Evolutionary conservation across 2,329 filamentous ascomycete species (phyloP), one percentile per base, ranked within the genome.

Genomic region (Fonsecaea nubica): DNA sequence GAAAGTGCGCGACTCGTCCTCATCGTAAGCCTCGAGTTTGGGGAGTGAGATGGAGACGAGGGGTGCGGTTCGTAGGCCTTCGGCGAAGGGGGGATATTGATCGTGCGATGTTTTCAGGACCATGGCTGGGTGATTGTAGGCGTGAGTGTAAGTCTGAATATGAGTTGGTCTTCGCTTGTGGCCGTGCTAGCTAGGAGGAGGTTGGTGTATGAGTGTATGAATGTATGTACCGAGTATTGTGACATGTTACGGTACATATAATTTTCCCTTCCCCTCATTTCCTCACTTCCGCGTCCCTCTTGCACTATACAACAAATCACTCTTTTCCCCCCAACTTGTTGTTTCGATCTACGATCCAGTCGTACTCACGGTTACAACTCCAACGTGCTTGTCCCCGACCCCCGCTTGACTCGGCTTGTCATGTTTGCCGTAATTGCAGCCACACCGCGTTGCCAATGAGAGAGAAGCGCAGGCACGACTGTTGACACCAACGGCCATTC

Each of bases 1-100:
- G 33, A 61, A 61, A n/a, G 15, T 32, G 18, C 33, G 42, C 33
- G 58, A 61, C 58, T 61, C 58, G 2, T 4, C 45, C 10, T 15
- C 58, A 38, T 61, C 58, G 15, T 40, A 7, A 45, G 58, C 45
- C 21, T 61, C 58, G 2, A 61, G 58, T 32, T 61, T 61, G 18
- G n/a, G 35, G 15, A 61, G 58, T 15, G 58, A 61, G 32, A 61
- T 61, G 13, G 58, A 61, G 13, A 61, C 58, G 4, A 61, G 58
- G 2, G 58, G 58, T 25, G 58, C 58, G 18, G 58, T 61, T 38
- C 42, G 50, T 6, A 61, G 10, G 6, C 58, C 58, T 18, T 61
- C 58, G 3, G 58, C 45, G 33, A 61, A 61, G 30, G 58, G 58
- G 4, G 58, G 58, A 18, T 61, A 61, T 21, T 61, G 58, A 33